phyloP scores from a whole-genome alignment of 116 monocot genomes.

The Zostera marina region DNA sequence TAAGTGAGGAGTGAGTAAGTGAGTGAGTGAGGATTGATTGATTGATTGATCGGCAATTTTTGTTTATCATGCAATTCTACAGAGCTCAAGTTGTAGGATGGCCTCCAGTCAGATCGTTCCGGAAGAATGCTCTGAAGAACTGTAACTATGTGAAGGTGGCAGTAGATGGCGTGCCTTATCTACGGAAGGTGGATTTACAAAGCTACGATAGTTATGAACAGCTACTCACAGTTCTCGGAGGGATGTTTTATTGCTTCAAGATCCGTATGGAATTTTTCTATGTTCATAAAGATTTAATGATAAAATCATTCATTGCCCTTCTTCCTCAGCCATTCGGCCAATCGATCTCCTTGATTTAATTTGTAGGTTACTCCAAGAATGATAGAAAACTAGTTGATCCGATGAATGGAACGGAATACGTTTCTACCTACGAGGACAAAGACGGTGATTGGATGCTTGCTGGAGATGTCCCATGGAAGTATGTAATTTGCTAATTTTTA shows the following conservation, averaged over 20 bases:
- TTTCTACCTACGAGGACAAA: conserved; percentile 41
- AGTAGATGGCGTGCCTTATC: conserved; percentile 18
- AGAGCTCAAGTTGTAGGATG: conserved; percentile 25
- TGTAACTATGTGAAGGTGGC: conserved; percentile 20
- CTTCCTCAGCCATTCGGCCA: too few relatives aligned
- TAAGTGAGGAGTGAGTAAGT: conserved; percentile 8
- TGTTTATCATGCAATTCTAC: not conserved
- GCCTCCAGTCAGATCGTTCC: conserved; percentile 19
- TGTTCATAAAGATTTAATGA: too few relatives aligned
- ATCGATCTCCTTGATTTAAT: not conserved
- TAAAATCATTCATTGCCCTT: too few relatives aligned
- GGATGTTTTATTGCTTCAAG: conserved; percentile 21
- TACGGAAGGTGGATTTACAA: conserved; percentile 17
- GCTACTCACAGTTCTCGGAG: conserved; percentile 11
- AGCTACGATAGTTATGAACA: conserved; percentile 11
- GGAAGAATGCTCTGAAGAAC: conserved; percentile 13
- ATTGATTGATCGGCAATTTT: not conserved
- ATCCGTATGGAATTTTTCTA: conserved; percentile 11
- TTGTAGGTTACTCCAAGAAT: conserved; percentile 4
- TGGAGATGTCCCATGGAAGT: conserved; percentile 36
- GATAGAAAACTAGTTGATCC: conserved; percentile 78
- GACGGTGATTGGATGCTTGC: conserved; percentile 39
- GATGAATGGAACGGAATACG: conserved; percentile 62
- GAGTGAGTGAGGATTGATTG: conserved; percentile 9
- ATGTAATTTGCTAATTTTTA: too few relatives aligned